phyloP scores from a whole-genome alignment of 106 monocot genomes.

The Amphibolis antarctica region DNA sequence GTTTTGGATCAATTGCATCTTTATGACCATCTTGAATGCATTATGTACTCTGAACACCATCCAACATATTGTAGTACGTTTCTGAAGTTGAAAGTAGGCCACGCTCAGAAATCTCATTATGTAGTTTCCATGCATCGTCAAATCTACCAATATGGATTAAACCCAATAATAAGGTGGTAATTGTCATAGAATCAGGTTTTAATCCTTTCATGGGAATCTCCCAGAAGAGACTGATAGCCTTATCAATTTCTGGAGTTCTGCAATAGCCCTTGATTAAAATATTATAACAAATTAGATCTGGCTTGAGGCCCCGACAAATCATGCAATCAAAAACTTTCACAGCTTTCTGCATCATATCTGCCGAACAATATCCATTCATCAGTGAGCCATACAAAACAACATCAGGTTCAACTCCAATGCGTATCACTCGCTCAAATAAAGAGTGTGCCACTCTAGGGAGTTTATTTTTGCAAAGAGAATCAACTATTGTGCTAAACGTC shows the following conservation, averaged over 20 bases:
- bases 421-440: neutral
- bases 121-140: neutral
- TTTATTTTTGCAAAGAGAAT: slow-evolving; percentile 4
- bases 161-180: neutral
- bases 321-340: slow-evolving; percentile 11
- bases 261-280: slow-evolving; percentile 20
- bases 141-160: neutral
- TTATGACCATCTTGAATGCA: too few species aligned
- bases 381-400: slow-evolving; percentile 6
- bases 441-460: neutral
- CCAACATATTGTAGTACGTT: too few species aligned
- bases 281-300: slow-evolving; percentile 8
- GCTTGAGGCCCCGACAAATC: neutral
- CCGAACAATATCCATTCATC: slow-evolving; percentile 9
- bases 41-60: too few species aligned
- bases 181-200: neutral
- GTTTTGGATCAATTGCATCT: too few species aligned
- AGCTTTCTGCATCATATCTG: slow-evolving; percentile 5
- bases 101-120: too few species aligned
- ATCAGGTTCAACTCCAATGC: slow-evolving; percentile 1
- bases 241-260: neutral
- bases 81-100: too few species aligned
- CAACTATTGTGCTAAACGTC: slow-evolving; percentile 7
- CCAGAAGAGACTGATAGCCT: slow-evolving; percentile 5
- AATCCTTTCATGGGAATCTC: slow-evolving; percentile 3